Evolutionary conservation across 805 yeast species (phyloP), one percentile per base, ranked within the genome.

Genomic region (Zygosaccharomyces rouxii): DNA sequence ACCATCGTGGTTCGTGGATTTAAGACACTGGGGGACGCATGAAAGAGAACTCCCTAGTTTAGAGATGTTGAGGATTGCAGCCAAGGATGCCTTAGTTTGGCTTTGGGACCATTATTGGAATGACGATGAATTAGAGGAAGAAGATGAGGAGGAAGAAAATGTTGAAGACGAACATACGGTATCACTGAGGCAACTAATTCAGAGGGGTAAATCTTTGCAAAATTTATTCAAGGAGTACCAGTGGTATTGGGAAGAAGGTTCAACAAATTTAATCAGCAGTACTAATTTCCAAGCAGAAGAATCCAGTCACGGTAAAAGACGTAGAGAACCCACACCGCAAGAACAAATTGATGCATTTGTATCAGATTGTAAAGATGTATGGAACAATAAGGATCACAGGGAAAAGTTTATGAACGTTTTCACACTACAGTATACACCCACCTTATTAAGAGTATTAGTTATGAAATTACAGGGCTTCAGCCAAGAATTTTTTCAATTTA

Each of bases 21-120:
- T 89, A 26, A 74, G 99, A 48, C 98, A 94, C 65, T 78, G 80
- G 58, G 90, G 95, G 4, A 92, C 99, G 0, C 99, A 94, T 65
- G 98, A 92, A 58, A 71, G 73, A 14, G 68, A 66, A 21, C 66
- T 94, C 22, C 97, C 97, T 1, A 74, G 84, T 28, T 57, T 88
- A 37, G 80, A 77, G 35, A 73, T 86, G 67, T 71, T 90, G n/a
- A 71, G 95, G 33, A 60, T 71, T n/a, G 77, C 83, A 11, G 68
- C 80, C 1, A 60, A 66, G 4, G 70, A 77, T 42, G 96, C 96
- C 0, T 64, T 92, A 42, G 70, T 67, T 5, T 94, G 98, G 97
- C 68, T 92, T 2, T 75, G 75, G 64, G 75, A 71, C 2, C 73
- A 84, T 57, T 92, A 83, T 67, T 92, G 99, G 99, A 53, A 64